Evolutionary conservation across 2,329 filamentous ascomycete genomes (phyloP), one percentile per base, ranked within the genome.

Genomic region (Fusarium armeniacum): DNA sequence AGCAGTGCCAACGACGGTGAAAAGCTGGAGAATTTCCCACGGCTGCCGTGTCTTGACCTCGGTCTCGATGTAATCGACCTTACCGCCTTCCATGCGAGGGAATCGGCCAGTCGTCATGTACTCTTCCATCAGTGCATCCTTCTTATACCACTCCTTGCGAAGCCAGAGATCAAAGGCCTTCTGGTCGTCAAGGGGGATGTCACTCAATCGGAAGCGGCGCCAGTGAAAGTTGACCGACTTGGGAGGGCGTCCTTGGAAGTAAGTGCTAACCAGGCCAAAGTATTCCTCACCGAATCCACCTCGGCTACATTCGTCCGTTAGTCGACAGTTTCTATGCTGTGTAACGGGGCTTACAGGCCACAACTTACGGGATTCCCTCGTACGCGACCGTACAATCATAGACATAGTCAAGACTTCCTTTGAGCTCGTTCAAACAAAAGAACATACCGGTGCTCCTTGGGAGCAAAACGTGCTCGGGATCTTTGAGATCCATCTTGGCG

Each of bases 141-240:
- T 99, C 78, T 97, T 94, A 52, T 90, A 88, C 96, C 96, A 99
- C 45, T 94, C 87, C 59, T 93, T 90, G 33, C 90, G 87, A 30
- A 98, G 84, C 96, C 96, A 99, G 5, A 85, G 75, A 60, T 97
- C 93, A 75, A 99, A 99, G 9, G 87, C 84, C 41, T 91, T 86
- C 18, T 87, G 85, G 71, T 91, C 88, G 33, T 93, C 86, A 12
- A 97, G 86, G 0, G 95, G 95, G 44, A 99, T 97, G 22, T 93
- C 89, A 24, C 87, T 86, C 16, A 98, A 78, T 35, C 88, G 87
- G 80, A 97, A 98, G 12, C 94, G 90, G 55, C 96, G 89, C 93
- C 95, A 99, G 81, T 97, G 92, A 84, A 98, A 94, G 80, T 98
- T 98, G 75, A 98, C 94, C 2, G 94, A 97, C 78, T 94, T 97